Evolutionary conservation across 2,329 filamentous ascomycete genomes (phyloP).

Genomic region (Pseudonectria foliicola): DNA sequence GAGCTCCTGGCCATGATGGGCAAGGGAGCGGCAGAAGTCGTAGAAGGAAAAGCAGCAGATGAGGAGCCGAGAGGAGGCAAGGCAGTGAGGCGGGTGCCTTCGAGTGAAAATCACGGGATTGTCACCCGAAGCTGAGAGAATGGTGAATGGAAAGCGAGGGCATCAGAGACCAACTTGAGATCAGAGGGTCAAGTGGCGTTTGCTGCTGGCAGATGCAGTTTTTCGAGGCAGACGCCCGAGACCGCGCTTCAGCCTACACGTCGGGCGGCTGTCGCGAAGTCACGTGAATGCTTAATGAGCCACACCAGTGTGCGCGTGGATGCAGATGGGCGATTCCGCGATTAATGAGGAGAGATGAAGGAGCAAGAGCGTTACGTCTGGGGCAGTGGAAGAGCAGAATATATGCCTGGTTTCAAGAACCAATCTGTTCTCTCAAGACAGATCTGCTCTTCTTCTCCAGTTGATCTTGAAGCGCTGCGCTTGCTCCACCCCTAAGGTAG

Average conservation of each 20-base stretch:
- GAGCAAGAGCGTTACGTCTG: too few species aligned
- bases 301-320: not conserved
- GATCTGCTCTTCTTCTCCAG: too few species aligned
- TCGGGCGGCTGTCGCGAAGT: conserved; percentile 16
- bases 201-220: too few species aligned
- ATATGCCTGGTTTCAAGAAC: too few species aligned
- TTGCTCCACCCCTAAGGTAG: too few species aligned
- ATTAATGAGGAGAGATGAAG: too few species aligned
- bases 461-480: too few species aligned
- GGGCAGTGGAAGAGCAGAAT: too few species aligned
- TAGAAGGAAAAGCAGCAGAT: conserved; percentile 2
- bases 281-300: conserved; percentile 11
- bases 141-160: conserved; percentile 6
- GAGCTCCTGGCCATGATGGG: conserved; percentile 22
- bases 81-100: conserved; percentile 6
- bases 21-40: not conserved
- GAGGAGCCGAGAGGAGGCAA: conserved; percentile 6
- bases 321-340: not conserved
- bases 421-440: too few species aligned
- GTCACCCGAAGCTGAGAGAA: conserved; percentile 9
- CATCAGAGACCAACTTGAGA: not conserved
- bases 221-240: too few species aligned
- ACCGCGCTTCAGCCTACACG: conserved; percentile 4
- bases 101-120: conserved; percentile 5
- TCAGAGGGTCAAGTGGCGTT: not conserved